Conservation (phyloP, 139 green algal species). For the Zygnema cylindricum region DNA sequence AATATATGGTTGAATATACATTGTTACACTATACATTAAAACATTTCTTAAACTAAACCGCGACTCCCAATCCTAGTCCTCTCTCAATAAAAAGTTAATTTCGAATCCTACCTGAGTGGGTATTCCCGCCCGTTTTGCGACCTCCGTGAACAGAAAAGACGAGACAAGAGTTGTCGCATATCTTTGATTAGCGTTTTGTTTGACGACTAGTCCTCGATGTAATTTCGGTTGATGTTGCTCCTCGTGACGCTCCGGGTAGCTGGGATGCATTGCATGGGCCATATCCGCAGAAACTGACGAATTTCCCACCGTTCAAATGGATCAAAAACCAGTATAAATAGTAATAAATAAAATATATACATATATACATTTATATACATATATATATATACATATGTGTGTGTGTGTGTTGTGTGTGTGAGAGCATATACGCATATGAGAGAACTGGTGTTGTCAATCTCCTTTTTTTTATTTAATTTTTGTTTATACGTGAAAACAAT, state of each 20-base stretch:
- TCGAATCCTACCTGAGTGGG: slow-evolving; percentile 71
- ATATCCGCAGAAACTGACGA: slow-evolving; percentile 86
- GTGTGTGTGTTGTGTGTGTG: too few species aligned
- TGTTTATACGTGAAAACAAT: too few species aligned
- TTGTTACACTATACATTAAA: too few species aligned
- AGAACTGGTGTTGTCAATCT: too few species aligned
- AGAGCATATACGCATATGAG: neutral
- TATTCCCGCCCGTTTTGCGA: slow-evolving; percentile 71
- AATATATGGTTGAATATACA: too few species aligned
- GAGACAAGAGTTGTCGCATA: slow-evolving; percentile 90
- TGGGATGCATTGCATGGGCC: slow-evolving; percentile 95
- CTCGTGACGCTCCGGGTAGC: slow-evolving; percentile 76
- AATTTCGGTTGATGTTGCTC: slow-evolving; percentile 63
- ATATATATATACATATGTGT: neutral
- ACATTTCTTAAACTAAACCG: too few species aligned
- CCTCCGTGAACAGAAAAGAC: slow-evolving; percentile 84
- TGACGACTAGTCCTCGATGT: slow-evolving; percentile 83
- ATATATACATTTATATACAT: too few species aligned
- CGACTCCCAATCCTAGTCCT: too few species aligned
- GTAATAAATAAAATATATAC: neutral
- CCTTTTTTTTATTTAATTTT: too few species aligned
- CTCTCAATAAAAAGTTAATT: too few species aligned
- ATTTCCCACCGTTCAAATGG: neutral
- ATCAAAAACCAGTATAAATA: neutral
- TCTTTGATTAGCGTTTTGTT: slow-evolving; percentile 95